These are phyloP conservation scores for Echium plantagineum DNA, from an alignment of 257 asterid genomes.

Conservation along the genomic window DNA sequence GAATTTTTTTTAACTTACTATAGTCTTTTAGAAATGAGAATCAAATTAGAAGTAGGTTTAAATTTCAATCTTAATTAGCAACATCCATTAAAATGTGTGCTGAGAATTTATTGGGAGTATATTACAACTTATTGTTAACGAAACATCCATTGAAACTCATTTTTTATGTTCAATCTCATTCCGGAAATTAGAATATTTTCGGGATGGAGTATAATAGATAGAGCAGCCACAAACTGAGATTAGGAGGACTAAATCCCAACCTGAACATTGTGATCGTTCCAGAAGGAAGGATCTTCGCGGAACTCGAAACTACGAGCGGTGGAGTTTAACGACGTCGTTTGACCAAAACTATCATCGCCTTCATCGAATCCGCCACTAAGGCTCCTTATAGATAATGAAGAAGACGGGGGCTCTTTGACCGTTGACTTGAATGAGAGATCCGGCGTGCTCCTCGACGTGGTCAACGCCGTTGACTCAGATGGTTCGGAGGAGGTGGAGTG, in stretches of 20 bases:
- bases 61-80: too few species aligned
- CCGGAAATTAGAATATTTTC: too few species aligned
- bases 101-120: too few species aligned
- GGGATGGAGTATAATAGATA: too few species aligned
- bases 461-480: constrained; percentile 21
- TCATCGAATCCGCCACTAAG: constrained; percentile 6
- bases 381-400: constrained; percentile 9
- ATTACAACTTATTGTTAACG: too few species aligned
- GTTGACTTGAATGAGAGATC: constrained; percentile 44
- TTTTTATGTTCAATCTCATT: too few species aligned
- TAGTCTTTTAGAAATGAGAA: too few species aligned
- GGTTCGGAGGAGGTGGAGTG: constrained; percentile 24
- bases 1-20: too few species aligned
- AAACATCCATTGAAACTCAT: too few species aligned
- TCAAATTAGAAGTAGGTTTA: too few species aligned
- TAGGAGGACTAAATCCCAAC: background rate
- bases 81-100: too few species aligned
- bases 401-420: constrained; percentile 23
- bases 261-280: constrained; percentile 87
- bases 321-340: constrained; percentile 5
- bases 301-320: constrained; percentile 48
- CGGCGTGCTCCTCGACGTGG: constrained; percentile 46
- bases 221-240: too few species aligned
- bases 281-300: constrained; percentile 57
- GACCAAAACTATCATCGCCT: constrained; percentile 25